Base-by-base conservation (phyloP, 1,284 basidiomycete genomes). In the Afroboletus lepidellus region DNA sequence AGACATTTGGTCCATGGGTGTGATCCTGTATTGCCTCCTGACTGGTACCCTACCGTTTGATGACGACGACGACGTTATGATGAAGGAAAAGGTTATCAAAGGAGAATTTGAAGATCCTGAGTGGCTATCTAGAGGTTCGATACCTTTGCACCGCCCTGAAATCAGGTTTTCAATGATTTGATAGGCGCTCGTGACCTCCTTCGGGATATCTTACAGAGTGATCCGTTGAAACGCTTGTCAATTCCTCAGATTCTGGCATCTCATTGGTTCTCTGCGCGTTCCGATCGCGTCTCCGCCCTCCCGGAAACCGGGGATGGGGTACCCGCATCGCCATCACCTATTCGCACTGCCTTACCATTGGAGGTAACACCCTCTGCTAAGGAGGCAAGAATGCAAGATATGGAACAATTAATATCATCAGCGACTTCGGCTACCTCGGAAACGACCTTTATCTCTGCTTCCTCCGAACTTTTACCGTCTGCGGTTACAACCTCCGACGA, bases 11-110 rank as follows among this genome's bases (percentile, higher is more conserved):
- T 98, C 97, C 0, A 77, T 98, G 30, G 96, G 96, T 4, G 83
- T 99, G 55, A 98, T 99, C 50, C 77, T 99, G 9, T 98, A 96
- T 69, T 90, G 87, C n/a, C 80, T 98, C 15, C 77, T 98, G 33
- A 95, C 92, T 0, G 96, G 96, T 2, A 92, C 90, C 5, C 74
- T 98, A n/a, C 96, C 96, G 0, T 98, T 98, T 63, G 96, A 98
- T 63, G 93, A 98, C 62, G 97, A 99, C 56, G 89, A 98, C 66
- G 97, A 99, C 72, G 73, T 77, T 32, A 67, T 90, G 30, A 98
- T 98, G 94, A 89, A 89, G 60, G 76, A 81, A 46, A 89, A 92
- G 69, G 93, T 99, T 57, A 83, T 94, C 50, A 77, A 84, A 55
- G 92, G 90, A n/a, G 83, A 90, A 41, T 98, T 89, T 65, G 92